These are phyloP conservation scores for Friedmanniomyces simplex DNA, from an alignment of 495 filamentous ascomycete genomes.

Conservation along the genomic window DNA sequence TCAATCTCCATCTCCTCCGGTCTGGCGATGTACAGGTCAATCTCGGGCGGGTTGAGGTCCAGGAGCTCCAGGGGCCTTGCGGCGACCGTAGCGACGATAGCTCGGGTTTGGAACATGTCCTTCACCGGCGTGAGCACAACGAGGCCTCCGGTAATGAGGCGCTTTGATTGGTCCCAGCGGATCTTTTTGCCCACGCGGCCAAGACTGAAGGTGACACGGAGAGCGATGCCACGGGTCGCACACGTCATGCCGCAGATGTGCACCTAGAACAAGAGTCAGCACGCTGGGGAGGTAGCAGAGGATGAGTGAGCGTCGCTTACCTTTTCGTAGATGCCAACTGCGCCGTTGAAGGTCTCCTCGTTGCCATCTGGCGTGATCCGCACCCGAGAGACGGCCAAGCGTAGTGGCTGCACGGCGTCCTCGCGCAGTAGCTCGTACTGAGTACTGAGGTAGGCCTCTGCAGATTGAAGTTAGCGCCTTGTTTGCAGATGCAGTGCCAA, in stretches of 20 bases:
- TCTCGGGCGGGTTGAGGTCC: constrained; percentile 53
- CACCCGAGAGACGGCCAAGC: constrained; percentile 31
- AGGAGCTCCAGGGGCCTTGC: constrained; percentile 54
- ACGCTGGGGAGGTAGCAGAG: neutral
- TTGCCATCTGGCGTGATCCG: constrained; percentile 17
- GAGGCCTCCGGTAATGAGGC: constrained; percentile 57
- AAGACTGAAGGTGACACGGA: constrained; percentile 61
- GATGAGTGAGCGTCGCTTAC: constrained; percentile 35
- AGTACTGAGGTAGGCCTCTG: constrained; percentile 27
- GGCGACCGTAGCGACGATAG: constrained; percentile 62
- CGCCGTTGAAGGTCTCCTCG: constrained; percentile 32
- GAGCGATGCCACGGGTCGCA: constrained; percentile 50
- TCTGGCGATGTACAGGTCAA: constrained; percentile 65
- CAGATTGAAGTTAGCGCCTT: constrained; percentile 1
- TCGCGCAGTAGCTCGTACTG: constrained; percentile 36
- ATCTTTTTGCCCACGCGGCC: constrained; percentile 56
- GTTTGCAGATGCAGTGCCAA: neutral
- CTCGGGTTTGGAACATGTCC: constrained; percentile 56
- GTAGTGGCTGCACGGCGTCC: constrained; percentile 35
- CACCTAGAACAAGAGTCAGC: constrained; percentile 41
- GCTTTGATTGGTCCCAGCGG: constrained; percentile 64
- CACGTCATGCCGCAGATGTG: constrained; percentile 54
- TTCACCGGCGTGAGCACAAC: constrained; percentile 57
- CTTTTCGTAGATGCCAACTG: constrained; percentile 63
- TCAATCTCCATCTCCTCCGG: constrained; percentile 56